Evolutionary conservation across 1,284 basidiomycete species (phyloP), one percentile per base, ranked within the genome.

Genomic region (Leccinum proximum): DNA sequence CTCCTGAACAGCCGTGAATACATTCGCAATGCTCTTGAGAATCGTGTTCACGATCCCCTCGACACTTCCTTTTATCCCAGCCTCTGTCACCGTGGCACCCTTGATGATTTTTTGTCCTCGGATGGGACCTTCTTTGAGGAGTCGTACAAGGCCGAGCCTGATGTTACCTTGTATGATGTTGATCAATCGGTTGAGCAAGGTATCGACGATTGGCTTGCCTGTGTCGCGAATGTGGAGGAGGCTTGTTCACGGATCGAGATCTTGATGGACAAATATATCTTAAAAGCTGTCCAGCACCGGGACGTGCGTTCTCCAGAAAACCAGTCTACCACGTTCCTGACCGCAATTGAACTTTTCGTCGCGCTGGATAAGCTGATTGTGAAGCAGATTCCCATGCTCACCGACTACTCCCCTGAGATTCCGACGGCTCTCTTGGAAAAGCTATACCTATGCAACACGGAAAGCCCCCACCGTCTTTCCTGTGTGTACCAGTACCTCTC

Each of bases 101-200:
- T 74, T 0, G 22, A 66, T 0, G 63, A 74, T 6, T 72, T 76
- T 45, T 35, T 73, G 2, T 68, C 68, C 10, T 61, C 50, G 6
- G 58, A 67, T 38, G 68, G 63, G 1, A 8, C n/a, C 1, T 67
- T 72, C 16, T 75, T 75, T 42, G 45, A 65, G 10, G 14, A 61
- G 1, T 65, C 54, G 1, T 75, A 65, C 45, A 3, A 5, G 5
- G 3, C 26, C 0, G 68, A 75, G 7, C 57, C 70, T 0, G 60
- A 67, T 30, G 3, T 75, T 14, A 66, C 75, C 0, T 69, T 81
- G 0, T 72, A 68, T 3, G 79, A 82, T 65, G 74, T 82, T 14
- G 79, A 80, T 64, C 60, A 53, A 13, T 66, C 70, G 2, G 70
- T 80, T 14, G 61, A 72, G 14, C 57, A 71, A 1, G 60, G 63